Conservation (phyloP, 305 asterid species). For the Rubia tinctorum region DNA sequence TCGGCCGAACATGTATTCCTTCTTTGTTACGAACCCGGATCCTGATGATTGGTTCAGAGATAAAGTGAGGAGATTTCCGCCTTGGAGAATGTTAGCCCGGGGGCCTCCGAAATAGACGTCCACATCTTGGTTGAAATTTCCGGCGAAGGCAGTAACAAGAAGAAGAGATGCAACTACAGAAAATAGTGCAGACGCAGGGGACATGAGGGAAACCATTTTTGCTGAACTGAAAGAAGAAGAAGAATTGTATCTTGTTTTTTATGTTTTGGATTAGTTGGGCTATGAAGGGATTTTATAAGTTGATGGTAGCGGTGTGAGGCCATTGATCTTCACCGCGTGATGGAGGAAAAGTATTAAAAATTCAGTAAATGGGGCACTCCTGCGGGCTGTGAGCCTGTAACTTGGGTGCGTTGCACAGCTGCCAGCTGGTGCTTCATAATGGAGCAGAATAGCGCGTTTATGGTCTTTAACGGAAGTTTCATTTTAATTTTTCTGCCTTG, state of each 20-base stretch:
- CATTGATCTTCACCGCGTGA: too few relatives aligned
- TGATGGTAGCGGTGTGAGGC: too few relatives aligned
- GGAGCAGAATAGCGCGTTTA: not conserved
- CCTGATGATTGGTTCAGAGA: conserved; percentile 39
- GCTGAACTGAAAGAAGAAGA: not conserved
- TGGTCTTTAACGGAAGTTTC: too few relatives aligned
- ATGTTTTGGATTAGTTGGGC: not conserved
- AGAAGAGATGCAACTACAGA: not conserved
- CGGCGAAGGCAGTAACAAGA: conserved; percentile 18
- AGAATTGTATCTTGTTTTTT: not conserved
- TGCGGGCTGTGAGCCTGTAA: not conserved
- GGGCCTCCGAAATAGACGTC: conserved; percentile 42
- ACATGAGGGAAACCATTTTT: not conserved
- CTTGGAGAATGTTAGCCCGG: conserved; percentile 36
- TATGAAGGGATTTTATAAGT: conserved; percentile 6
- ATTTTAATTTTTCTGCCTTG: too few relatives aligned
- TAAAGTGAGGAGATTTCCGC: conserved; percentile 32
- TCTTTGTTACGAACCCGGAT: conserved; percentile 47
- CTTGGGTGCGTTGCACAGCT: conserved; percentile 1
- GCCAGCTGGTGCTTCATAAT: not conserved
- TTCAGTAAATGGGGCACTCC: not conserved
- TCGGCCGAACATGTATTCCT: too few relatives aligned
- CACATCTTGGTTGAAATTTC: conserved; percentile 34
- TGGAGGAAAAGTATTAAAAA: not conserved
- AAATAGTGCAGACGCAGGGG: not conserved